Conservation (phyloP, 2,329 filamentous ascomycete species). For the Magnaporthales sp. region DNA sequence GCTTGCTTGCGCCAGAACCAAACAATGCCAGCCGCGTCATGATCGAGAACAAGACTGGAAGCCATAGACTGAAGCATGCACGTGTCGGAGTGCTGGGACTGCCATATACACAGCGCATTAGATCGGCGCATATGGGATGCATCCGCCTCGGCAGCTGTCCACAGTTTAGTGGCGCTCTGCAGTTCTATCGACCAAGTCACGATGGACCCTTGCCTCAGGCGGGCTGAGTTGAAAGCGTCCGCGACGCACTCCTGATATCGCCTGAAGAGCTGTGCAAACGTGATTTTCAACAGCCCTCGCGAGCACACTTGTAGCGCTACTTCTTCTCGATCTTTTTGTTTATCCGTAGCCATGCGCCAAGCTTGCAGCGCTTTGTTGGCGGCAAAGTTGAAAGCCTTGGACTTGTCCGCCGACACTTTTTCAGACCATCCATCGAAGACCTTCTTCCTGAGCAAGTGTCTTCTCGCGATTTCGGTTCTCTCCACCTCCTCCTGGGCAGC, state of each 20-base stretch:
- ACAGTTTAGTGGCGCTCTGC: neutral
- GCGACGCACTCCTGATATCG: neutral
- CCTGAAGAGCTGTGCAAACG: neutral
- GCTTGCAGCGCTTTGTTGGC: neutral
- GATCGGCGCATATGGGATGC: neutral
- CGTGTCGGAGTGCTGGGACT: neutral
- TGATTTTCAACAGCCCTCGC: neutral
- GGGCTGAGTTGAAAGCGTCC: neutral
- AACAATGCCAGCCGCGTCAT: conserved; percentile 11
- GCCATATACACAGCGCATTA: neutral
- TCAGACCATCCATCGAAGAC: conserved; percentile 64
- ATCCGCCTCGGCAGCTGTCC: neutral
- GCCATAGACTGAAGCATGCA: neutral
- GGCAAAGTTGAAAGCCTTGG: conserved; percentile 32
- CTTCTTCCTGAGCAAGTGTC: conserved; percentile 60
- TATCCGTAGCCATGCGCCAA: neutral
- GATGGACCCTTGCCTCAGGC: neutral
- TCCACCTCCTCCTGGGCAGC: conserved; percentile 55
- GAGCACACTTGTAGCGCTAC: neutral
- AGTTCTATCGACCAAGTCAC: neutral
- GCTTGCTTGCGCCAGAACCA: conserved; percentile 15
- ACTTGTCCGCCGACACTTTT: conserved; percentile 52
- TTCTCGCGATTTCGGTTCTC: conserved; percentile 57
- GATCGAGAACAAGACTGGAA: conserved; percentile 9
- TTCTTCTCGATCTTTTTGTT: neutral